Percentiles rank a stretch among this genome's conserved stretches.
Evolutionary conservation across 2,329 filamentous ascomycete genomes (phyloP).

Genomic region (Colletotrichum liaoningense): DNA sequence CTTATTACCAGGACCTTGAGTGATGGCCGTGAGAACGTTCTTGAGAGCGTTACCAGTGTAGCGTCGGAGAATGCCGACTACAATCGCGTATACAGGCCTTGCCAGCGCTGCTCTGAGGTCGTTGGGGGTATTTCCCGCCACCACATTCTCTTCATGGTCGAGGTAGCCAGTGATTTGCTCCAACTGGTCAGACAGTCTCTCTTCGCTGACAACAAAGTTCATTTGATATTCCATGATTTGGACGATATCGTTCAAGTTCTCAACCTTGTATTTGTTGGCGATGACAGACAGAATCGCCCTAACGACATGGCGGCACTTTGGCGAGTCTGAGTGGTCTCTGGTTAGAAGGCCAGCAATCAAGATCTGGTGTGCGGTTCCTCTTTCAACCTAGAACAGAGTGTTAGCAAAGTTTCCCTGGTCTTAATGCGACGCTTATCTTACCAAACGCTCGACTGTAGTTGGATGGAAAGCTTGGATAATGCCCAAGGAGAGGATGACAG

Average conservation of each 20-base stretch:
- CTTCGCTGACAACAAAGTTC: conserved; percentile 16
- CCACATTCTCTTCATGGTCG: conserved; percentile 16
- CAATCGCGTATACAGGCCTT: conserved; percentile 46
- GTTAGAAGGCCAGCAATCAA: conserved; percentile 38
- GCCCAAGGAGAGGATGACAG: conserved; percentile 49
- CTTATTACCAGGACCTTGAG: conserved; percentile 43
- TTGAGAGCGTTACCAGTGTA: conserved; percentile 51
- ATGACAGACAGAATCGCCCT: conserved; percentile 52
- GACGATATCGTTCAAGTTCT: conserved; percentile 39
- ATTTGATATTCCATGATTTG: conserved; percentile 39
- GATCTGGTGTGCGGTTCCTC: conserved; percentile 46
- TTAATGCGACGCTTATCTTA: conserved; percentile 38
- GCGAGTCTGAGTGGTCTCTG: conserved; percentile 38
- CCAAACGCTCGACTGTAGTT: conserved; percentile 47
- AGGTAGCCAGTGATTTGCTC: conserved; percentile 25
- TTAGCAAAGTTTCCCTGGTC: background rate
- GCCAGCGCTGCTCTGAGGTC: conserved; percentile 22
- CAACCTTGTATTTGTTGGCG: conserved; percentile 58
- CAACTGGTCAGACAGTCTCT: conserved; percentile 26
- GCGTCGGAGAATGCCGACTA: conserved; percentile 51
- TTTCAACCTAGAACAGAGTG: conserved; percentile 48
- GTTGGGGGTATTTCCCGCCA: conserved; percentile 8
- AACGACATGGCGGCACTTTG: conserved; percentile 41
- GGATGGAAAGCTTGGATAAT: conserved; percentile 51
- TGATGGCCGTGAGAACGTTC: conserved; percentile 44